Evolutionary conservation across 2,329 filamentous ascomycete genomes (phyloP).

Genomic region (Pseudocercospora cruenta): DNA sequence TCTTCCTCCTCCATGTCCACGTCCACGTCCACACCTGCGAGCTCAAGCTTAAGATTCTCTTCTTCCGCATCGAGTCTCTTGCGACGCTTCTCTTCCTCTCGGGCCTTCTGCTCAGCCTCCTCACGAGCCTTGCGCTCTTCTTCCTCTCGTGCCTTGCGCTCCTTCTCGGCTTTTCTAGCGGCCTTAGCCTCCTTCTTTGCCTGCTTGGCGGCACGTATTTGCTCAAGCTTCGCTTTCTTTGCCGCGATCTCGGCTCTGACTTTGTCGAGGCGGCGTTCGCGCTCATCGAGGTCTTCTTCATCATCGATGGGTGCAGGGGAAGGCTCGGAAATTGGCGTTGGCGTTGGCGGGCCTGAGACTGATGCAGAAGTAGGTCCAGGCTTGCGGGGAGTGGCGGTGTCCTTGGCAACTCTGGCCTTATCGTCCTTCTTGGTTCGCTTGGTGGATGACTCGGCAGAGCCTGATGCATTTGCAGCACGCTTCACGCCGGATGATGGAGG

Average conservation of each 20-base stretch:
- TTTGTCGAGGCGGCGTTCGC: background rate
- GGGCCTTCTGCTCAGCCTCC: conserved; percentile 1
- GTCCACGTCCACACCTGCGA: conserved; percentile 20
- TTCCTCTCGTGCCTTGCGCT: background rate
- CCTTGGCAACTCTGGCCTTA: background rate
- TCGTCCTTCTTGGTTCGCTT: conserved; percentile 5
- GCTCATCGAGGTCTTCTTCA: background rate
- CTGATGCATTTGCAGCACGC: background rate
- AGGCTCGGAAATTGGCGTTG: background rate
- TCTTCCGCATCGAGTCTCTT: conserved; percentile 8
- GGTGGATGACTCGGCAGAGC: background rate
- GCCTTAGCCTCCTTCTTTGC: conserved; percentile 2
- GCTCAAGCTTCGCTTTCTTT: background rate
- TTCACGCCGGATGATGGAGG: background rate
- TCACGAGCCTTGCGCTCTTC: conserved; percentile 15
- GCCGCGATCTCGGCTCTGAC: background rate
- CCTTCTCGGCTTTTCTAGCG: background rate
- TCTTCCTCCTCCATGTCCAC: conserved; percentile 25
- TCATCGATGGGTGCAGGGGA: background rate
- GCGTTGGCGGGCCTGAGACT: background rate
- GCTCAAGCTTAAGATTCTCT: conserved; percentile 20
- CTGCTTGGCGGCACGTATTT: background rate
- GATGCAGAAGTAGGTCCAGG: background rate
- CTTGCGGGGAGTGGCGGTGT: background rate
- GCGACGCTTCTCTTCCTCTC: background rate